Evolutionary conservation across 306 rosid species (phyloP), one percentile per base, ranked within the genome.

Genomic region (Acacia acuminata): DNA sequence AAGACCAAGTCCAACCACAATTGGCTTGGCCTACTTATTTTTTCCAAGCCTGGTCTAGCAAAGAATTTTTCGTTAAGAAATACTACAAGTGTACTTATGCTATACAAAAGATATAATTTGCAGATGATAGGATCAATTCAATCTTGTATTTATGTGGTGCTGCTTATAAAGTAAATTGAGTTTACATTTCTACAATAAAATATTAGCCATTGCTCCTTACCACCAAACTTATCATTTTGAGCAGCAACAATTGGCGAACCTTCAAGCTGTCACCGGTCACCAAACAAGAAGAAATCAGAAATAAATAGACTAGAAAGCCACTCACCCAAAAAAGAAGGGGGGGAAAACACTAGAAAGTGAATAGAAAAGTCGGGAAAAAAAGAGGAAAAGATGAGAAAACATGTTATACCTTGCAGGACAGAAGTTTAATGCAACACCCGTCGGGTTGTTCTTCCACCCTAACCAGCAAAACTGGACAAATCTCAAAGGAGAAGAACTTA

Each of bases 211-310:
- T 48, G 44, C 73, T 64, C 27, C 90, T 89, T 81, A 93, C 99
- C 97, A 38, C 92, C 92, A 80, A 96, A 96, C 80, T 96, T 96
- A 82, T 92, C 97, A 68, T 96, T 96, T 89, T 96, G 99, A 10
- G 94, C 90, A 56, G 90, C 97, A 25, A 94, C 92, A 8, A 92
- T 86, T 0, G 98, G 97, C 7, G 98, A 96, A 10, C 98, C 99
- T 84, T 96, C 97, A 0, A 93, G 96, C 98, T 94, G 91, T 64
- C 75, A 58, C 42, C 81, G 32, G 36, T 4, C 25, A 36, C 38
- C 12, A 75, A 58, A 89, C 66, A 83, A 73, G 36, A 73, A 69
- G 36, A 76, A 84, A 82, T 76, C 61, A 87, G 75, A 67, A 56
- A 53, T 42, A 20, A 34, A 36, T 17, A 11, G 19, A 47, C 14